Base-by-base conservation (phyloP, 1,284 basidiomycete species). In the Sanghuangporus sanghuang region DNA sequence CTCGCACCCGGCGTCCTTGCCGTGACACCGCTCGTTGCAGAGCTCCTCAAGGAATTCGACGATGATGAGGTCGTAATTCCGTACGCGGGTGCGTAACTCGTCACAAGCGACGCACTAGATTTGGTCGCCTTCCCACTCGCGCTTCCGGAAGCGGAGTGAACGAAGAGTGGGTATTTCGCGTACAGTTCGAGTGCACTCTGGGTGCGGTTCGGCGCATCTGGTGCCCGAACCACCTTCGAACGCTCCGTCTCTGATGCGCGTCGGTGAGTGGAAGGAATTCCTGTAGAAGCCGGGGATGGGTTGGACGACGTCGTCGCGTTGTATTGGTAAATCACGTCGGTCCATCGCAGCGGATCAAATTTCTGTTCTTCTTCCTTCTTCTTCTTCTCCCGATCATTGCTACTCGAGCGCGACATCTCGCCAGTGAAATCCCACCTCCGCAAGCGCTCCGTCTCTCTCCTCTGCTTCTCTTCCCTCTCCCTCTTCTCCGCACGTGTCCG, bases 131-230 rank as follows among this genome's bases (percentile, higher is more conserved):
- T 57, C 35, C 55, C 5, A 32, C 23, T 35, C 55, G 27, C 4
- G 35, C 27, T 57, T n/a, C 23, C 39, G 1, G 62, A 53, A 12
- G 46, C 6, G 14, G 62, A 50, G 21, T 55, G 55, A 16, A 46
- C 55, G 36, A 63, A 63, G 7, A 64, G 59, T 2, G 63, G 59
- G 40, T 64, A 64, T n/a, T 64, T 61, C 7, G 63, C 52, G 40
- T 61, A 64, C 11, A 64, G 54, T 36, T 64, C 63, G 46, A 57
- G 52, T n/a, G 59, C 58, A 16, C 59, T 61, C 27, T 64, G 63
- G 16, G 63, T 52, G 23, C 63, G 63, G 12, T 38, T 40, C 16
- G 62, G 49, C 35, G 57, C 50, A 8, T 49, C 57, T 14, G 61
- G 52, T 2, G 53, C 36, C 3, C 42, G 39, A 16, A 53, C 18